Evolutionary conservation across 257 asterid species (phyloP), one percentile per base, ranked within the genome.

Genomic region (Schizonepeta tenuifolia): DNA sequence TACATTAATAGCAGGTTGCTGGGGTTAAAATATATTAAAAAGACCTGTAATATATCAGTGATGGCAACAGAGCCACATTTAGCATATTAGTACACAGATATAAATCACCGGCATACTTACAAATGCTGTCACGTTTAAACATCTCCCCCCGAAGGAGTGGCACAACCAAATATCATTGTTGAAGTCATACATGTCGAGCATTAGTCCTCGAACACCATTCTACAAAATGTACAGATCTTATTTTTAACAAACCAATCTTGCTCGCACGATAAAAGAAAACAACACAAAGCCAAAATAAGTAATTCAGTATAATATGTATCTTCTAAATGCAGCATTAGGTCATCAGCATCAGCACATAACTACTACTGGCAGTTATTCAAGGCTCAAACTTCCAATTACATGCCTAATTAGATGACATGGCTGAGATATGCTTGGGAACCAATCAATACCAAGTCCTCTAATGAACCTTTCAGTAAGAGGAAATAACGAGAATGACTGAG

Each of bases 181-280:
- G 89, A 92, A 90, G 74, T 92, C 98, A 56, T 92, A 92, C 87
- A 87, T 80, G 75, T 92, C 98, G 18, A 92, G 97, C 98, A 92
- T 92, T 33, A 92, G 90, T 44, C 98, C 98, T 36, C 98, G 91
- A 60, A 92, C 95, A 17, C 98, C 98, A 82, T 90, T 92, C 98
- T 92, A 72, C 83, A 79, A 67, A 78, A 76, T 2, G 22, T 15
- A 44, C 44, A 69, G 5, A 44, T 18, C 22, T 70, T 13, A 26
- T 61, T 63, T 51, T 50, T 57, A 22, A 50, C 71, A 22, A 11
- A 9, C 54, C 20, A 38, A 24, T 71, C 43, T 46, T 56, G 24
- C 57, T 9, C 36, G 5, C 46, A 38, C 18, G 67, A 5, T 10
- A 70, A 70, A 38, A n/a, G 20, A 57, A 26, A 20, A n/a, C 9